Percentiles rank a stretch among this genome's conserved stretches.
Evolutionary conservation across 1,284 basidiomycete genomes (phyloP).

Genomic region (Trichosporon ovoides): DNA sequence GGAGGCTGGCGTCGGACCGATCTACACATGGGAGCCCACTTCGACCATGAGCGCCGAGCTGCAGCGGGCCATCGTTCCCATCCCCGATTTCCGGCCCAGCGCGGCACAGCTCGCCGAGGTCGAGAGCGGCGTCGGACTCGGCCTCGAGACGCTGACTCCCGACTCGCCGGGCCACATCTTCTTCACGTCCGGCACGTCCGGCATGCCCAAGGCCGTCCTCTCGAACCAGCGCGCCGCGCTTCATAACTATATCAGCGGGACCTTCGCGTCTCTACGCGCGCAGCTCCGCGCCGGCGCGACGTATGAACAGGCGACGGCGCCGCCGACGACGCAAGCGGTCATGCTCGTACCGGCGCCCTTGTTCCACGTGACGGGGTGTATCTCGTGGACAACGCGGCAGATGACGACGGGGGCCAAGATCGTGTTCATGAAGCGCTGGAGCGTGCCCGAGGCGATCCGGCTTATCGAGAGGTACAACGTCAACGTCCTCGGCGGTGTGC

Average conservation of each 20-base stretch:
- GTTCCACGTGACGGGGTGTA: conserved; percentile 43
- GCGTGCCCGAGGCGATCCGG: conserved; percentile 29
- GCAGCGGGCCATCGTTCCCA: background rate
- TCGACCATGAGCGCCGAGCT: background rate
- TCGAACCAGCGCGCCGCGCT: conserved; percentile 28
- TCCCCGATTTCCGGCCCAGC: background rate
- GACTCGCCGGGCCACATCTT: conserved; percentile 44
- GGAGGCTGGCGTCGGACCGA: background rate
- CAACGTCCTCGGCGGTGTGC: conserved; percentile 26
- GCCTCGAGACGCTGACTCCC: conserved; percentile 25
- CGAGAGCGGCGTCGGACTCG: conserved; percentile 12
- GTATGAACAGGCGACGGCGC: conserved; percentile 7
- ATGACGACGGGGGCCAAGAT: conserved; percentile 47
- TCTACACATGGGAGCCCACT: conserved; percentile 1
- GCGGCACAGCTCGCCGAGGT: background rate
- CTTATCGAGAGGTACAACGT: conserved; percentile 33
- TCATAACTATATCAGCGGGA: conserved; percentile 50
- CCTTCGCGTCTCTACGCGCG: conserved; percentile 18
- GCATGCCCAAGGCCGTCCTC: conserved; percentile 67
- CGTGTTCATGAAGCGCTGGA: conserved; percentile 38
- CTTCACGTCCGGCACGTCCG: conserved; percentile 43
- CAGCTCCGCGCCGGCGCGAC: conserved; percentile 30
- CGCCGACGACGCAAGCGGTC: conserved; percentile 18
- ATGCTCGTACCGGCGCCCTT: conserved; percentile 36
- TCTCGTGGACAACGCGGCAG: conserved; percentile 38